phyloP scores from a whole-genome alignment of 768 basidiomycete species.

The Tephrocybe sp. region DNA sequence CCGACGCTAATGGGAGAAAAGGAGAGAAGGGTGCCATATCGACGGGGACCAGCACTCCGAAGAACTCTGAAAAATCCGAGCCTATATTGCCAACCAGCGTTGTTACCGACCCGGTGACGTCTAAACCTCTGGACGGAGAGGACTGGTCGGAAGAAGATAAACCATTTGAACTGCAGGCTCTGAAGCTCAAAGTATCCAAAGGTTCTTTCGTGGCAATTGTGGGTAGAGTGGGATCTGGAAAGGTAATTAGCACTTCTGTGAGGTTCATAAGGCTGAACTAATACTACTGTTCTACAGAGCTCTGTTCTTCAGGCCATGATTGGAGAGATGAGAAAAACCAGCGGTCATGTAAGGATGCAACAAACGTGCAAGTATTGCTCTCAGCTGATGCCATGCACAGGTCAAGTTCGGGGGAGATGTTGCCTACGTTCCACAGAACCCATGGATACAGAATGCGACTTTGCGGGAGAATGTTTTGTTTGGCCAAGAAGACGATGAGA shows the following conservation, averaged over 20 bases:
- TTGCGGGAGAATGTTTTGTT: conserved; percentile 75
- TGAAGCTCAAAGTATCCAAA: conserved; percentile 43
- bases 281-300: conserved; percentile 32
- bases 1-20: background rate
- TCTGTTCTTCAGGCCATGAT: conserved; percentile 54
- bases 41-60: conserved; percentile 1
- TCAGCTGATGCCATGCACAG: conserved; percentile 17
- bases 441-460: conserved; percentile 70
- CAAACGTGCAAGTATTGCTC: background rate
- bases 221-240: conserved; percentile 72
- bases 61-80: background rate
- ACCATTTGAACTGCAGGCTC: conserved; percentile 47
- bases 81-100: background rate
- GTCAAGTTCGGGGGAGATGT: conserved; percentile 52
- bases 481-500: conserved; percentile 60
- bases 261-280: background rate
- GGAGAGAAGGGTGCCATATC: conserved; percentile 14
- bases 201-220: conserved; percentile 71
- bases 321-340: conserved; percentile 63
- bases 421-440: conserved; percentile 56
- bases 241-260: conserved; percentile 30
- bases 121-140: background rate
- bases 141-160: conserved; percentile 31
- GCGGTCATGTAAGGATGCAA: conserved; percentile 44
- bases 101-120: background rate